A percentile compares a stretch with the other conserved stretches of the same genome.
Evolutionary conservation across 805 yeast species (phyloP).

Genomic region (Pichia thaimueangensis): DNA sequence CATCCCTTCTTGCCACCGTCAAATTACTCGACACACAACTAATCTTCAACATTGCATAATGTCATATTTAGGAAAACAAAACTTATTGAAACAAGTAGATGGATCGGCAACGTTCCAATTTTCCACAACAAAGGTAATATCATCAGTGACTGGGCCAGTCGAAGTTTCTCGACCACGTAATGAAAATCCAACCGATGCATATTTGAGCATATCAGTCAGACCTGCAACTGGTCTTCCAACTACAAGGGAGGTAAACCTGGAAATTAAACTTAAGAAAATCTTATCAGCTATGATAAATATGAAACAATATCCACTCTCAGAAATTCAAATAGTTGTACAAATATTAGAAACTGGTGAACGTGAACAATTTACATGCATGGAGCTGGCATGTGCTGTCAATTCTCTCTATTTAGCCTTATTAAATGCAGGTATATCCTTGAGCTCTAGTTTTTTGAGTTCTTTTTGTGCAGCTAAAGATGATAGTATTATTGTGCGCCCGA

Average conservation of each 20-base stretch:
- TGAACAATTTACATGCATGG: conserved; percentile 30
- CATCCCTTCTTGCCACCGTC: no score
- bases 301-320: conserved; percentile 69
- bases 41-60: neutral
- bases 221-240: conserved; percentile 71
- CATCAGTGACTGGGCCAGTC: conserved; percentile 86
- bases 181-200: conserved; percentile 73
- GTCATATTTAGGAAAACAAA: conserved; percentile 12
- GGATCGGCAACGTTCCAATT: conserved; percentile 63
- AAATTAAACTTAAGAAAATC: conserved; percentile 60
- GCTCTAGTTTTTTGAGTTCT: conserved; percentile 54
- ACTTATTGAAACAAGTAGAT: conserved; percentile 53
- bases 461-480: conserved; percentile 30
- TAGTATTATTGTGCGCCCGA: conserved; percentile 39
- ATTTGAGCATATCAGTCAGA: conserved; percentile 69
- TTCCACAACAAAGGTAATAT: conserved; percentile 53
- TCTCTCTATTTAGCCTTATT: conserved; percentile 67
- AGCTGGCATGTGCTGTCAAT: conserved; percentile 66
- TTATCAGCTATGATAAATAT: conserved; percentile 55
- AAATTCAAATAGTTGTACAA: conserved; percentile 65
- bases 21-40: neutral
- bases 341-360: conserved; percentile 48
- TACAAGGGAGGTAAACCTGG: conserved; percentile 70
- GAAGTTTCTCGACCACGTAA: conserved; percentile 71
- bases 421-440: conserved; percentile 71